Evolutionary conservation across 305 asterid species (phyloP), one percentile per base, ranked within the genome.

Genomic region (Fraxinus ornus): DNA sequence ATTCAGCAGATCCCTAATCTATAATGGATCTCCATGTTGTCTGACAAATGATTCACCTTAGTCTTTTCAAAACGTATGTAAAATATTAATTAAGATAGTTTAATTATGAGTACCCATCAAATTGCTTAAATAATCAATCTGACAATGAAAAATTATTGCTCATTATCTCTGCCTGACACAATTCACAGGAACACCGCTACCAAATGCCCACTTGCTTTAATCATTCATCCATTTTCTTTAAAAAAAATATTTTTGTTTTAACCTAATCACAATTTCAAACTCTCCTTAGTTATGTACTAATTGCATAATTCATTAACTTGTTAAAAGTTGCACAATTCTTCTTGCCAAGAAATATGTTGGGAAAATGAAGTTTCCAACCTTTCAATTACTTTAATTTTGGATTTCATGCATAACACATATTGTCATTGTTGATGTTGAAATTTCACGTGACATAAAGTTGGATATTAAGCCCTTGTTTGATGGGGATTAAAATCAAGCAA

Each of bases 171-270:
- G 17, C 80, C 80, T 80, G 83, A 84, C 83, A 82, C 12, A 41
- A 70, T 72, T 39, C 30, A 66, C 71, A 70, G 26, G 84, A 78
- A 74, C 78, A 44, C 55, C n/a, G 17, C 2, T 41, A 41, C 4
- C 52, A 41, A 41, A 10, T 10, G 13, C 64, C 82, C 87, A 86
- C 82, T 84, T 86, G 86, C 80, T 68, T 84, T 84, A 80, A 86
- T 41, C 12, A 41, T 41, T 84, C 49, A 9, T 41, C 15, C 84
- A 82, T 88, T 71, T 79, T 62, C 21, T 76, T 28, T 70, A 75
- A 35, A 35, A 35, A 35, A 35, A 35, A 78, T 85, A 75, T 79
- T 35, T 37, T 37, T 35, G 39, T 37, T 39, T 39, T 39, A 39
- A 39, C 49, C 49, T 41, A 44, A 77, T 47, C 36, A 80, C 71